Evolutionary conservation across 306 rosid species (phyloP).

Genomic region (Quercus alba): DNA sequence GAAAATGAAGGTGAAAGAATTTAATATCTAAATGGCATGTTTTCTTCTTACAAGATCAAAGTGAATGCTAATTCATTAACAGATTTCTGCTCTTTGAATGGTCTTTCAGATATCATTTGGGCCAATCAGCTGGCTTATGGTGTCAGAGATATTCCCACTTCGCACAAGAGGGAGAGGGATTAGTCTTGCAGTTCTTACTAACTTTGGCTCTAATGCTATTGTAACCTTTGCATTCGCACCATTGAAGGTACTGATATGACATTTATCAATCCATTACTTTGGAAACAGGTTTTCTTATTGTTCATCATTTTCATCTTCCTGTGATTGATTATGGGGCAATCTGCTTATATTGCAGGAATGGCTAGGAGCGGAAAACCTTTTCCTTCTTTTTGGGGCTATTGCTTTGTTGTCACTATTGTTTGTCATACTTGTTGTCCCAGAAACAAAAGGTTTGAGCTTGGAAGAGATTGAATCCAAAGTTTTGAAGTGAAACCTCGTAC

Average conservation of each 20-base stretch:
- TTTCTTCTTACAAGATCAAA: slow-evolving; percentile 17
- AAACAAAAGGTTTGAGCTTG: slow-evolving; percentile 94
- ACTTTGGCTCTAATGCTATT: slow-evolving; percentile 85
- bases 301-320: background rate
- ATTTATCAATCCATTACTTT: slow-evolving; percentile 3
- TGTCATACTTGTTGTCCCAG: slow-evolving; percentile 58
- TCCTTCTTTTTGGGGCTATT: slow-evolving; percentile 83
- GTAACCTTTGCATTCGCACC: slow-evolving; percentile 94
- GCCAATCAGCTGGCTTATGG: slow-evolving; percentile 99
- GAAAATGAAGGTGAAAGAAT: background rate
- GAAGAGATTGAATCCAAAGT: slow-evolving; percentile 91
- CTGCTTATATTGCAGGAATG: slow-evolving; percentile 54
- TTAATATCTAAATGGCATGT: background rate
- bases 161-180: slow-evolving; percentile 95
- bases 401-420: slow-evolving; percentile 73
- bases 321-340: background rate
- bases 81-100: slow-evolving; percentile 11
- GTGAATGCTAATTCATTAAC: slow-evolving; percentile 3
- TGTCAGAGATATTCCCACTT: slow-evolving; percentile 85
- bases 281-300: slow-evolving; percentile 1
- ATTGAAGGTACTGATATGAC: slow-evolving; percentile 50
- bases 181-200: slow-evolving; percentile 92
- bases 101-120: slow-evolving; percentile 89
- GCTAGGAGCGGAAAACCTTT: slow-evolving; percentile 93
- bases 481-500: slow-evolving; percentile 47